Base-by-base conservation (phyloP, 179 eudicot species). In the Spinacia oleracea region DNA sequence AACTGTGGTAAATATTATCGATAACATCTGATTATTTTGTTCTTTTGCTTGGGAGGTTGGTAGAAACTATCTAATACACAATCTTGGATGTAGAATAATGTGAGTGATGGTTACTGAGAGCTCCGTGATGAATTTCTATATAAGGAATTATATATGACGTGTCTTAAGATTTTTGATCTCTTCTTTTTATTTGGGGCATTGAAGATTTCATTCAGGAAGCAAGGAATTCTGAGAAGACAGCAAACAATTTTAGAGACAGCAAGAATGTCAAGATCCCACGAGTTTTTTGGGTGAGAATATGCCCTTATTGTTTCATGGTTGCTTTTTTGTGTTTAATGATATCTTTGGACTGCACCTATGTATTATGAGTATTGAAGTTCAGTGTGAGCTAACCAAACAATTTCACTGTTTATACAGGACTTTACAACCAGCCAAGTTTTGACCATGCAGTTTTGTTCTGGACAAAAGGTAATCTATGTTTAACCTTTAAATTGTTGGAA, bases 171-270 rank as follows among this genome's bases (percentile, higher is more conserved):
- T 78, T 34, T 27, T 77, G n/a, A 74, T 75, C 48, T 45, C n/a
- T 35, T 56, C 45, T 25, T 35, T 35, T 62, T 56, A 27, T 72
- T 77, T 81, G 69, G 78, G 75, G 40, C 29, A 58, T 79, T 78
- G 64, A 83, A 93, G 98, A 95, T 87, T 95, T 95, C 72, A 79
- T 88, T 73, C 88, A 81, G 78, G 98, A 95, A 86, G 98, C 95
- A 79, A 91, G 78, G 85, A 93, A 93, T 86, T 86, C 96, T 53
- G 93, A 93, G 84, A 90, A 89, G 86, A 86, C 95, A n/a, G 97
- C 96, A 66, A 78, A 77, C 67, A 90, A 91, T 85, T 90, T 95
- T 67, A 77, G 76, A 78, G 70, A 83, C 83, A 88, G 84, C 74
- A 82, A 80, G 60, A 78, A 45, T 60, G 87, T 95, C 84, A 88